Percentiles rank a stretch among this genome's conserved stretches.
Evolutionary conservation across 345 rosid genomes (phyloP).

Genomic region (Eucalyptus guilfoylei): DNA sequence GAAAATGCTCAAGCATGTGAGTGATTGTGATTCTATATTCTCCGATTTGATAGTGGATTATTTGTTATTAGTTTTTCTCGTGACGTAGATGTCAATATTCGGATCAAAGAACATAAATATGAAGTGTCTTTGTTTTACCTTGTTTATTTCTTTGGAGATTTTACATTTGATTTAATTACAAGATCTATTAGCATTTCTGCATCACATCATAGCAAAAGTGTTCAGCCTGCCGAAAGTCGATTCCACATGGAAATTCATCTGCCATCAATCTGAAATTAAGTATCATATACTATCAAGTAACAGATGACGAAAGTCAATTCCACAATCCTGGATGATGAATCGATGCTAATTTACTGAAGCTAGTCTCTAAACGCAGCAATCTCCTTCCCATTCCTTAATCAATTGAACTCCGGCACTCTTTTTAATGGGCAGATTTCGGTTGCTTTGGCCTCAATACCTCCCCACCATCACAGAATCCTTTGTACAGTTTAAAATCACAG

Average conservation of each 20-base stretch:
- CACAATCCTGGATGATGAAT: neutral
- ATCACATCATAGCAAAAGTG: neutral
- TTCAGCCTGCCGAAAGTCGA: neutral
- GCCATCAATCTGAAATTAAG: neutral
- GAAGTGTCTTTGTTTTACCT: rapidly evolving
- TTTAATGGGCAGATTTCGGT: neutral
- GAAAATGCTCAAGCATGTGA: rapidly evolving
- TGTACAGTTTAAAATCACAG: too few relatives aligned
- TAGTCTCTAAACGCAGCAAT: slow-evolving; percentile 46
- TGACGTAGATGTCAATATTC: rapidly evolving
- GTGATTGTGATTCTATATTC: rapidly evolving
- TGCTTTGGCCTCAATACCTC: neutral
- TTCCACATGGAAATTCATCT: neutral
- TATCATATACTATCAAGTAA: neutral
- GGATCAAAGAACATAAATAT: rapidly evolving
- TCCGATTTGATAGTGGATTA: too few relatives aligned
- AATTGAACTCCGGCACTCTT: slow-evolving; percentile 80
- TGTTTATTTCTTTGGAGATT: neutral
- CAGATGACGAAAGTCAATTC: neutral
- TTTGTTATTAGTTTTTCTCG: rapidly evolving
- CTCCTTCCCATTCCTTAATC: slow-evolving; percentile 67
- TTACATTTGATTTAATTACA: too few relatives aligned
- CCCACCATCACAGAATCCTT: neutral
- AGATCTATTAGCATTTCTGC: rapidly evolving
- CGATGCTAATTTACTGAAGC: neutral